These are phyloP conservation scores for Capsicum baccatum DNA, from an alignment of 257 asterid genomes.

Conservation along the genomic window DNA sequence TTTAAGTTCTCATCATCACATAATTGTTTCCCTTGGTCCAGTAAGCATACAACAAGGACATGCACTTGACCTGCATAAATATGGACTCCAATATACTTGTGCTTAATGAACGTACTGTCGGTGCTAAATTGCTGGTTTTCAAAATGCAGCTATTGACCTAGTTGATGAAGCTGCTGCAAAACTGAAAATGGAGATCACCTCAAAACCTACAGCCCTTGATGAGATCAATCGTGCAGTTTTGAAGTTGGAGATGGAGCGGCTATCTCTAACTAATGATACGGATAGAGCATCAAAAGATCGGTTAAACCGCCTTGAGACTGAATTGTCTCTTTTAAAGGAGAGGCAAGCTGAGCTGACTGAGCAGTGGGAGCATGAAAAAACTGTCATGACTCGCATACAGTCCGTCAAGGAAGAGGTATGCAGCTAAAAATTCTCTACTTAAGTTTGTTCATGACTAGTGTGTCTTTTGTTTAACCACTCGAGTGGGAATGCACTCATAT, in stretches of 20 bases:
- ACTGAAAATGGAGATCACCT: constrained; percentile 96
- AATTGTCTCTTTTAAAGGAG: constrained; percentile 74
- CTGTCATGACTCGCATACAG: constrained; percentile 82
- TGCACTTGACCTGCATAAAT: background rate
- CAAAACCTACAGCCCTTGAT: constrained; percentile 94
- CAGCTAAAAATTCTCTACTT: background rate
- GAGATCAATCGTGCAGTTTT: constrained; percentile 86
- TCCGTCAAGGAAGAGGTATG: constrained; percentile 92
- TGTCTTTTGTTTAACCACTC: background rate
- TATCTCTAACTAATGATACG: constrained; percentile 84
- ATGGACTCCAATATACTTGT: background rate
- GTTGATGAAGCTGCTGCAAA: constrained; percentile 99
- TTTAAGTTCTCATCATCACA: background rate
- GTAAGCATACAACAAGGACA: background rate
- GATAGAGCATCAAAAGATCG: constrained; percentile 91
- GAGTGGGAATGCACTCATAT: constrained; percentile 7
- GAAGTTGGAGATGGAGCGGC: constrained; percentile 94
- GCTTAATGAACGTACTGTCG: background rate
- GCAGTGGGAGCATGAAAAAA: constrained; percentile 94
- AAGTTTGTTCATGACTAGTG: constrained; percentile 3
- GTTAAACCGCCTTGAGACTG: constrained; percentile 79
- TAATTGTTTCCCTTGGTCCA: background rate
- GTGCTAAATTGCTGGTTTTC: constrained; percentile 29
- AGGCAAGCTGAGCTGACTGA: constrained; percentile 81
- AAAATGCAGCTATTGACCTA: constrained; percentile 82